A percentile compares a stretch with the other conserved stretches of the same genome.
These are phyloP conservation scores for Starmerella roubikii DNA, from an alignment of 805 yeast genomes.

Conservation along the genomic window DNA sequence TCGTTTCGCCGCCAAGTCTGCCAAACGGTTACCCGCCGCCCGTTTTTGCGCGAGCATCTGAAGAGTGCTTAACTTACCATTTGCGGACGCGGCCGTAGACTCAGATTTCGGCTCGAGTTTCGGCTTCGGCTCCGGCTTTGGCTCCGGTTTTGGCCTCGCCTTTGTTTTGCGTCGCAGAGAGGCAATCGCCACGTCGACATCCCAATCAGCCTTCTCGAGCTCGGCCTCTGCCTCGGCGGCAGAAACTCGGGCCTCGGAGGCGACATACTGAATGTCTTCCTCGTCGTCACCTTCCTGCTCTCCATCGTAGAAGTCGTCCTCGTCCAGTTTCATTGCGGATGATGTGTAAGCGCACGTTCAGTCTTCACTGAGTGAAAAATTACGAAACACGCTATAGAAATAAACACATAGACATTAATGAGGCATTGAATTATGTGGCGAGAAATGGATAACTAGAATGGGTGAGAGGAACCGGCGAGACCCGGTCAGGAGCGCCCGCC, in stretches of 20 bases:
- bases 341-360: no score
- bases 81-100: constrained; percentile 3
- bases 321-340: constrained; percentile 15
- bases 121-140: constrained; percentile 3
- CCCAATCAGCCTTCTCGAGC: constrained; percentile 20
- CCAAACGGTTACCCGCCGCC: constrained; percentile 1
- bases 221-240: constrained; percentile 18
- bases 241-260: constrained; percentile 5
- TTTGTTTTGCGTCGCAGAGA: constrained; percentile 10
- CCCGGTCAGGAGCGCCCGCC: no score
- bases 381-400: no score
- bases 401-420: no score
- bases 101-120: not conserved
- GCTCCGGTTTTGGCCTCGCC: constrained; percentile 9
- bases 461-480: no score
- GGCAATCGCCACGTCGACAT: constrained; percentile 21
- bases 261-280: constrained; percentile 18
- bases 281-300: constrained; percentile 17
- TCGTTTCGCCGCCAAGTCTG: constrained; percentile 9
- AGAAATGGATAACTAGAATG: no score
- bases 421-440: no score
- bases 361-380: no score
- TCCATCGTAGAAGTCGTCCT: constrained; percentile 17
- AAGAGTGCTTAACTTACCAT: constrained; percentile 20
- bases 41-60: constrained; percentile 16